These are phyloP conservation scores for Pseudogymnoascus sp. DNA, from an alignment of 2,329 filamentous ascomycete species.

Conservation along the genomic window DNA sequence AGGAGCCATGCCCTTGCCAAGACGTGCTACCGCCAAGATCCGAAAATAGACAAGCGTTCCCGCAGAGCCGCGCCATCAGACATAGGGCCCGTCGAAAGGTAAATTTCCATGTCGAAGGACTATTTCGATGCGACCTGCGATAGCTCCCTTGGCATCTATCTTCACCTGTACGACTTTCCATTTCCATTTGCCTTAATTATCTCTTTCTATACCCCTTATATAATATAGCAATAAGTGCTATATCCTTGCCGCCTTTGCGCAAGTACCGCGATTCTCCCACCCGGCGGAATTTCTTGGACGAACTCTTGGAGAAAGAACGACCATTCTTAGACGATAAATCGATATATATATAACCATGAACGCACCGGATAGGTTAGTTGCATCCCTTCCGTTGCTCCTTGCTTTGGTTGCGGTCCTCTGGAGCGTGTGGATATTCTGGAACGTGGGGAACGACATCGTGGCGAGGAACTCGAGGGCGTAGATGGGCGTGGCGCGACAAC, in stretches of 20 bases:
- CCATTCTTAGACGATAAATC: neutral
- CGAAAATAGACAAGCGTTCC: conserved; percentile 10
- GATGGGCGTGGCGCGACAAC: neutral
- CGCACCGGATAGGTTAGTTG: conserved; percentile 41
- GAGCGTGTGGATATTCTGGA: conserved; percentile 7
- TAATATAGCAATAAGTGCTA: neutral
- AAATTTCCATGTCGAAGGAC: neutral
- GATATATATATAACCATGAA: conserved; percentile 35
- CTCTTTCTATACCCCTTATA: neutral
- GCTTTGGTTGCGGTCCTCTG: conserved; percentile 11
- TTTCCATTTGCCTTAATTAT: neutral
- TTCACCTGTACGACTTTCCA: neutral
- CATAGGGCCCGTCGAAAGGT: neutral
- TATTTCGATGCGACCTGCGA: neutral
- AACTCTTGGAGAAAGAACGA: neutral
- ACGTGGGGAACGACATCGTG: neutral
- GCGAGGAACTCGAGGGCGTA: neutral
- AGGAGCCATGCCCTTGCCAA: neutral
- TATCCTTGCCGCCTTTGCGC: neutral
- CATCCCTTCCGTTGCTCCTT: conserved; percentile 10
- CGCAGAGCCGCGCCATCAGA: neutral
- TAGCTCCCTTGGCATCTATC: conserved; percentile 4
- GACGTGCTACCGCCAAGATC: neutral
- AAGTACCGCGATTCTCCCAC: neutral
- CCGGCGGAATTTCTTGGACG: neutral